Evolutionary conservation across 768 basidiomycete species (phyloP), one percentile per base, ranked within the genome.

Genomic region (Solioccasus polychromus): DNA sequence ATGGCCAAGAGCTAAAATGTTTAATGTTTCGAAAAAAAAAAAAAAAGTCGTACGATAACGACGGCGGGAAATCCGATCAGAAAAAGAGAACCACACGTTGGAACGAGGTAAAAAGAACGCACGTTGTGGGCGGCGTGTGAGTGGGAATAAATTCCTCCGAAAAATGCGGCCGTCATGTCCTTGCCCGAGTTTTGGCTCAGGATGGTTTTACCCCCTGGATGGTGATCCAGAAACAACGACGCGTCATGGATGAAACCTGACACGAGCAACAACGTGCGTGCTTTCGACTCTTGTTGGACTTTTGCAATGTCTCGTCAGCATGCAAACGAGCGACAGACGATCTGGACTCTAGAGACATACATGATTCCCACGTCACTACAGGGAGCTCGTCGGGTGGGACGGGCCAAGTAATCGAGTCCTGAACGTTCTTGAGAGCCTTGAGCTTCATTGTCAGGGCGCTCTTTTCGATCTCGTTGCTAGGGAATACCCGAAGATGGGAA

Each of bases 191-290:
- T 80, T 22, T 66, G 68, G 42, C 69, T 64, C 55, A 96, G 67
- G 41, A 87, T 58, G 30, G 69, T 59, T 31, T 70, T 70, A 14
- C 92, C 92, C 19, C 92, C 92, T 0, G 92, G 92, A 68, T 92
- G 88, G 42, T 80, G 73, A 44, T 85, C 82, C 26, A 82, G 51
- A 62, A 93, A 92, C 10, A 74, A 63, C 4, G 85, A 77, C 17
- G 83, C 78, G 52, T 95, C 92, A 62, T 93, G 90, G 52, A 96
- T 85, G 70, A 89, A 93, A 11, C 92, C 92, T 17, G 84, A 80
- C 29, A 94, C 71, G 40, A 91, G 75, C 32, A 94, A 69, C 44
- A 96, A 67, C 3, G 79, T 73, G 23, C 82, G 74, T 29, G 73
- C 72, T 65, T 79, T 72, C 5, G 88, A 77, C 55, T 87, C 84